Base-by-base conservation (phyloP, 1,139 yeast species). In the Eremothecium coryli region DNA sequence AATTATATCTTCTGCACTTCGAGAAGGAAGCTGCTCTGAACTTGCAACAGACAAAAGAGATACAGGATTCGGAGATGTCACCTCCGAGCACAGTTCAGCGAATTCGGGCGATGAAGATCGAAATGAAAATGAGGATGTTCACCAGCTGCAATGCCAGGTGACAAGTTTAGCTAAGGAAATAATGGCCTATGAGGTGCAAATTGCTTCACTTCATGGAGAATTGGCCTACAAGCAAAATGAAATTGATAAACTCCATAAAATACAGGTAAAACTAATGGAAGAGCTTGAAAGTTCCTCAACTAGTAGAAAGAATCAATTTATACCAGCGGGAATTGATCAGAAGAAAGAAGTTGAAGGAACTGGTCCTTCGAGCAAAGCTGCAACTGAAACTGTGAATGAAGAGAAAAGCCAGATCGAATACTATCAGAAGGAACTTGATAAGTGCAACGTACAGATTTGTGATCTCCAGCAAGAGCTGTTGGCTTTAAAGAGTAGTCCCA, bases 191-290 rank as follows among this genome's bases (percentile, higher is more conserved):
- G 44, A 47, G 24, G 20, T 46, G 25, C 37, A 39, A 31, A 29
- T 48, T 6, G 43, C 51, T 7, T 44, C 52, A 3, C 38, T 47
- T n/a, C 27, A 29, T 17, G 49, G 51, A 9, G 35, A 39, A 25
- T 30, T 46, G 16, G 26, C 23, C 7, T 16, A 18, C 21, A 16
- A 27, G 17, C 29, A 23, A 23, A 18, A 25, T 26, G 23, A 35
- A 29, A 15, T 33, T 13, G 28, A 32, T 17, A 15, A 23, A 5
- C 14, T 35, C 14, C 33, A 36, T 14, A 26, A n/a, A 3, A 11
- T 23, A 8, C 28, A 38, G 16, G 13, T 26, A 10, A 27, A 35
- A 13, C 17, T 27, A 27, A n/a, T 27, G 20, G 30, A 18, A 4
- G 30, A 27, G 4, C 7, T 27, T 9, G 30, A 27, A 16, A 6